Evolutionary conservation across 177 flowering plant genomes (phyloP), one percentile per base, ranked within the genome.

Genomic region (Tripterygium wilfordii): DNA sequence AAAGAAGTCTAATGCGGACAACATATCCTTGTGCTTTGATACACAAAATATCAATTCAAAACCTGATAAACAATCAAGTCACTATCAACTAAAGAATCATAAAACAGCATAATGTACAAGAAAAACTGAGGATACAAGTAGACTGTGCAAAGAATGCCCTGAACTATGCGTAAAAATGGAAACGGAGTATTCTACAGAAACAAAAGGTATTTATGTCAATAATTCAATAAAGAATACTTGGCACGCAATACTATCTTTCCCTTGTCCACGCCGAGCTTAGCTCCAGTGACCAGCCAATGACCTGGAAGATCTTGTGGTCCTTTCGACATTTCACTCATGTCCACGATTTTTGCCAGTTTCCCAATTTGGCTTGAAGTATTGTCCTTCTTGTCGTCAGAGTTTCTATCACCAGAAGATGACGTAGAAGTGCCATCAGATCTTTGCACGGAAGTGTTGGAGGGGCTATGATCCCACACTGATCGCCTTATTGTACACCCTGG

Each of bases 211-310:
- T 53, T 88, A 79, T n/a, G n/a, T n/a, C n/a, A 92, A 61, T 89
- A 92, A 63, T 94, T 89, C 52, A 94, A 64, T 15, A 94, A 64
- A 2, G 99, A 94, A 65, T 89, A 94, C 61, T 89, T 94, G 33
- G 79, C 66, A 39, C 97, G 85, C 45, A 94, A 39, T 23, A 89
- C 84, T 49, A 92, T 89, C 70, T 60, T 94, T 35, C 99, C 96
- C 54, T 89, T 86, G 45, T 94, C 95, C 15, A 94, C 86, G 25
- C 97, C 99, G 21, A 94, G 86, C 67, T 89, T 89, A 15, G 99
- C 99, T 22, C 99, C 99, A 0, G 96, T 87, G n/a, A 94, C 95
- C 64, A 94, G 48, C 99, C 99, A 94, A 35, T 94, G 96, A 22
- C 99, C 99, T 1, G 99, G 99, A 49, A 72, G 60, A 69, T 94